Percentiles rank a stretch among this genome's conserved stretches.
Evolutionary conservation across 176 grass and related monocot genomes (phyloP).

Genomic region (Carex cristatella): DNA sequence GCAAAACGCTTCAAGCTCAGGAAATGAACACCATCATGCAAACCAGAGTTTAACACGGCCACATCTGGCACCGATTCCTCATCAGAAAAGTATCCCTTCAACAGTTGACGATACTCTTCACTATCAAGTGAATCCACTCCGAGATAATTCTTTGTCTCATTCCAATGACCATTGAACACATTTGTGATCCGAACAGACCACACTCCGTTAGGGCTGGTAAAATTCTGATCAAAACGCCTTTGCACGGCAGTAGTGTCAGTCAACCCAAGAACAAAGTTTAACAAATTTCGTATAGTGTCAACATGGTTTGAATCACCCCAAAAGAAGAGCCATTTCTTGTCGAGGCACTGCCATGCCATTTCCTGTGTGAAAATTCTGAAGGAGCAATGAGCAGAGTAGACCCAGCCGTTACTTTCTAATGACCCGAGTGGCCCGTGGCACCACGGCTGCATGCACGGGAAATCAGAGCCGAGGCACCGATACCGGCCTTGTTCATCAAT

Average conservation of each 20-base stretch:
- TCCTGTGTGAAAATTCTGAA: slow-evolving; percentile 72
- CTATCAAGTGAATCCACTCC: slow-evolving; percentile 71
- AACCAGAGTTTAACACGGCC: slow-evolving; percentile 79
- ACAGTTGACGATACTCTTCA: slow-evolving; percentile 39
- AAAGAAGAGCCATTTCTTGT: slow-evolving; percentile 93
- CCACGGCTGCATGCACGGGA: slow-evolving; percentile 70
- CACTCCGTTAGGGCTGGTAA: slow-evolving; percentile 44
- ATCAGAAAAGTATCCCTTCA: slow-evolving; percentile 50
- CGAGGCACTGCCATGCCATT: slow-evolving; percentile 65
- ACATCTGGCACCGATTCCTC: slow-evolving; percentile 53
- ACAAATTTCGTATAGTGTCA: slow-evolving; percentile 84
- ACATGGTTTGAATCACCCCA: slow-evolving; percentile 99
- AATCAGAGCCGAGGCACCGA: slow-evolving; percentile 48
- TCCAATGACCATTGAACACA: slow-evolving; percentile 97
- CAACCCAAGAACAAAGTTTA: slow-evolving; percentile 67
- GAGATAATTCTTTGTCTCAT: slow-evolving; percentile 76
- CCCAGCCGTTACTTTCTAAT: slow-evolving; percentile 96
- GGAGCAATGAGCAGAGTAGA: slow-evolving; percentile 93
- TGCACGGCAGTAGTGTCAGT: slow-evolving; percentile 43
- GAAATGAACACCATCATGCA: slow-evolving; percentile 91
- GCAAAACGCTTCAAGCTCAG: slow-evolving; percentile 41
- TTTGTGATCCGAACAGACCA: slow-evolving; percentile 70
- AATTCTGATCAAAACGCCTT: slow-evolving; percentile 59
- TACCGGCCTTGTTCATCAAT: slow-evolving; percentile 68
- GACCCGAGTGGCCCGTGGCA: slow-evolving; percentile 65